Percentiles rank a stretch among this genome's conserved stretches.
Conservation (phyloP, 176 grass and related monocot genomes). For the Ananas comosus region DNA sequence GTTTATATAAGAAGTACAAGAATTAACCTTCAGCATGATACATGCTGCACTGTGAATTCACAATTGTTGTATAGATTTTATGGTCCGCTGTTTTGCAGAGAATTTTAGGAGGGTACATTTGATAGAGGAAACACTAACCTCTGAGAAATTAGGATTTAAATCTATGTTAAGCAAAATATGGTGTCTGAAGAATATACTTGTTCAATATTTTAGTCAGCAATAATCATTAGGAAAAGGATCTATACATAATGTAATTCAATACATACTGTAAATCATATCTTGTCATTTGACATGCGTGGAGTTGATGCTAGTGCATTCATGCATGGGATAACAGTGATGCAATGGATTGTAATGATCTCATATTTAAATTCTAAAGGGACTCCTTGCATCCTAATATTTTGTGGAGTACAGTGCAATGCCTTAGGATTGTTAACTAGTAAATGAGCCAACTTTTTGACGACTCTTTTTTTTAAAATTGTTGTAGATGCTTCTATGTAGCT, state of each 20-base stretch:
- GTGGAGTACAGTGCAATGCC: background rate
- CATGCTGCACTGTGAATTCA: too few species aligned
- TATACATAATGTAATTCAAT: background rate
- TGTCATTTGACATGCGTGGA: background rate
- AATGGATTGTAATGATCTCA: background rate
- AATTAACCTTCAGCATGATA: background rate
- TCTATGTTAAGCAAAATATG: too few species aligned
- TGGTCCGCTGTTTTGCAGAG: too few species aligned
- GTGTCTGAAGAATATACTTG: too few species aligned
- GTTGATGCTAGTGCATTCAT: background rate
- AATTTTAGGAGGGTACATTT: too few species aligned
- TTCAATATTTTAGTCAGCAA: background rate
- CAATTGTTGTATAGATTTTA: too few species aligned
- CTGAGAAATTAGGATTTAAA: too few species aligned
- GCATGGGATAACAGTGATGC: background rate
- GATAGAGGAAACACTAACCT: too few species aligned
- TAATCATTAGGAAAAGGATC: background rate
- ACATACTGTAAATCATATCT: background rate
- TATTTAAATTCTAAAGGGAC: background rate
- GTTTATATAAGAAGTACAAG: background rate
- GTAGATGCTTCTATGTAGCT: slow-evolving; percentile 92
- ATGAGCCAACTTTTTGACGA: background rate
- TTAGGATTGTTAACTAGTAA: slow-evolving; percentile 1
- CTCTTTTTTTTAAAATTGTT: slow-evolving; percentile 26
- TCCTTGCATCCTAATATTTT: background rate